Base-by-base conservation (phyloP, 306 rosid genomes). In the Potentilla sterilis region DNA sequence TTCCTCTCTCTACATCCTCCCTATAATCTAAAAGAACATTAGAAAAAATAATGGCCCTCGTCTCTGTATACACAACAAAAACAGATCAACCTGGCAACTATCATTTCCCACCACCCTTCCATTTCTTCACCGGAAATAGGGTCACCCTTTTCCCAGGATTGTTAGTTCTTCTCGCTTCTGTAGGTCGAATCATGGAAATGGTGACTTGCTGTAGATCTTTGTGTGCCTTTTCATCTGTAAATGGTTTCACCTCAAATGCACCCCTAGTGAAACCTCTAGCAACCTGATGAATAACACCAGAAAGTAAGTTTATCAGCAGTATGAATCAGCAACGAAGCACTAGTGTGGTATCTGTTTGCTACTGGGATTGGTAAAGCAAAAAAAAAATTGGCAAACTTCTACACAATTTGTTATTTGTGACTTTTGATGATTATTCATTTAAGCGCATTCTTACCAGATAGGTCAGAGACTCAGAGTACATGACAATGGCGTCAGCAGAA, bases 181-280 rank as follows among this genome's bases (percentile, higher is more conserved):
- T 46, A 67, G 94, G 81, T 80, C 83, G 85, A 68, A 93, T 74
- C 78, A 80, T 82, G 16, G 99, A 81, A 83, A 92, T 80, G 57
- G 86, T 75, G 24, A 51, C 90, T 76, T 86, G 88, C 38, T 78
- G 85, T 80, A 76, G 93, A 51, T 79, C 81, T 74, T 80, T 84
- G 61, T 77, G 88, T 48, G 72, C 86, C 78, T 83, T 83, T 54
- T 88, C 96, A 11, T 89, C 97, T 41, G 86, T 40, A 77, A 86
- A 83, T 47, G 89, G 85, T 77, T 88, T 90, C 70, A 95, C 84
- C 82, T 92, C 99, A 16, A 92, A 92, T 35, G 91, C 72, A 73
- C 99, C 99, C 79, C 97, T 82, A 2, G 93, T 89, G 83, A 95
- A 90, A 79, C 92, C 93, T 87, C 99, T 87, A 52, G 96, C 93